Conservation (phyloP, 78 protist species). For the Dictyostelium purpureum region DNA sequence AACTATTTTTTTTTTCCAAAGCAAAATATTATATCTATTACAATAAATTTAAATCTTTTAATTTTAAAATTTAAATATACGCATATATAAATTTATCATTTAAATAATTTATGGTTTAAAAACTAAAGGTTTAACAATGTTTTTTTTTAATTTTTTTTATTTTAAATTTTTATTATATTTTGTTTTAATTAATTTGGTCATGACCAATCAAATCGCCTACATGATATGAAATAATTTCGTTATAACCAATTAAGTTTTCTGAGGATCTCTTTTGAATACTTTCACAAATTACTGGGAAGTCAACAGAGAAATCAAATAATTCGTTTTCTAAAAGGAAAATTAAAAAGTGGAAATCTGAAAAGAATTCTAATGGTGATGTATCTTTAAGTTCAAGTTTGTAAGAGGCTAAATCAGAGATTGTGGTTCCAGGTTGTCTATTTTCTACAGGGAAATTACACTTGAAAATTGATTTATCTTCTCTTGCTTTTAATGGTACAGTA, state of each 20-base stretch:
- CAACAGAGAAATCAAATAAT: slow-evolving; percentile 21
- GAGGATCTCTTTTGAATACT: slow-evolving; percentile 18
- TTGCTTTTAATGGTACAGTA: slow-evolving; percentile 64
- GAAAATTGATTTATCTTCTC: slow-evolving; percentile 53
- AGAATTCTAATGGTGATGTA: slow-evolving; percentile 28
- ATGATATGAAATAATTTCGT: slow-evolving; percentile 21
- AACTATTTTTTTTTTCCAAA: not conserved
- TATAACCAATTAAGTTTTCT: not conserved
- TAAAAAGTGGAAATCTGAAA: slow-evolving; percentile 70
- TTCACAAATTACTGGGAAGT: slow-evolving; percentile 63
- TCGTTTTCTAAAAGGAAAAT: slow-evolving; percentile 14
- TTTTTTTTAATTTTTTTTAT: not conserved
- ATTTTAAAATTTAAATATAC: not conserved
- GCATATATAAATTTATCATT: not conserved
- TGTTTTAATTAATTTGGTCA: not conserved
- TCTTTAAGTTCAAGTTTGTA: slow-evolving; percentile 52
- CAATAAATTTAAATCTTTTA: not conserved
- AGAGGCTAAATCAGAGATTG: slow-evolving; percentile 24
- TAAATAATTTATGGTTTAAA: not conserved
- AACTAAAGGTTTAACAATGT: no score
- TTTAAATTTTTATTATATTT: not conserved
- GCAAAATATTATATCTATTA: no score
- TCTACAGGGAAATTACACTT: slow-evolving; percentile 13
- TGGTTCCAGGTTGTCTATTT: slow-evolving; percentile 29
- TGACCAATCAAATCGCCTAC: slow-evolving; percentile 50